phyloP scores from a whole-genome alignment of 2,329 filamentous ascomycete species.

The Byssochlamys sp. region DNA sequence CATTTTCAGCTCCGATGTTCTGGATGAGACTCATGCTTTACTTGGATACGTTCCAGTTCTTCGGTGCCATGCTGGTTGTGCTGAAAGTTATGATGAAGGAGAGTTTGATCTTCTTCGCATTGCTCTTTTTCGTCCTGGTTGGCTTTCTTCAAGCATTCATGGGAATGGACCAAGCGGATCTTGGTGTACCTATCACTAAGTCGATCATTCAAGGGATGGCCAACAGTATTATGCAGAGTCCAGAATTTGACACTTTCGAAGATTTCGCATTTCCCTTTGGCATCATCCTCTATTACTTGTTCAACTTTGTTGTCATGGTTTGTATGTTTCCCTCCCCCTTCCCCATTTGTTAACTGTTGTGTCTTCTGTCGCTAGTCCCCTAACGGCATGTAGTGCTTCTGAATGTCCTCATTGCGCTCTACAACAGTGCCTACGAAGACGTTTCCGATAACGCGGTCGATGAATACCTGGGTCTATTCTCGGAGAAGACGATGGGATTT shows the following conservation, averaged over 20 bases:
- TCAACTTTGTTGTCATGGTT: conserved; percentile 95
- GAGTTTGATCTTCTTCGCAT: conserved; percentile 89
- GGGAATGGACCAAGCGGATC: conserved; percentile 74
- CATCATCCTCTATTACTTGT: conserved; percentile 90
- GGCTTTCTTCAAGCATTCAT: conserved; percentile 88
- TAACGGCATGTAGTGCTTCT: conserved; percentile 52
- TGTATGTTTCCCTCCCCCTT: conserved; percentile 19
- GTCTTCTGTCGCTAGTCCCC: background rate
- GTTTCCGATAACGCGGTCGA: conserved; percentile 88
- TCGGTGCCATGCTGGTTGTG: conserved; percentile 95
- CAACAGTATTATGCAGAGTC: conserved; percentile 82
- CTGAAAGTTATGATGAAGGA: conserved; percentile 92
- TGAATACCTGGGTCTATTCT: conserved; percentile 87
- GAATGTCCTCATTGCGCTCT: conserved; percentile 93
- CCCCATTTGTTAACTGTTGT: background rate
- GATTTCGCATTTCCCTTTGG: conserved; percentile 87
- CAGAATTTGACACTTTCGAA: conserved; percentile 83
- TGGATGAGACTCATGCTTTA: conserved; percentile 89
- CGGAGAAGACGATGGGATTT: conserved; percentile 92
- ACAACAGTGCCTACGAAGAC: conserved; percentile 92
- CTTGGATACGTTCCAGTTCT: conserved; percentile 86
- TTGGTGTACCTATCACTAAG: conserved; percentile 45
- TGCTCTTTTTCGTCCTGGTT: conserved; percentile 68
- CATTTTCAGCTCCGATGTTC: conserved; percentile 90
- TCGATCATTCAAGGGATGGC: conserved; percentile 52